These are phyloP conservation scores for Kandelia obovata DNA, from an alignment of 345 rosid genomes.

Conservation along the genomic window DNA sequence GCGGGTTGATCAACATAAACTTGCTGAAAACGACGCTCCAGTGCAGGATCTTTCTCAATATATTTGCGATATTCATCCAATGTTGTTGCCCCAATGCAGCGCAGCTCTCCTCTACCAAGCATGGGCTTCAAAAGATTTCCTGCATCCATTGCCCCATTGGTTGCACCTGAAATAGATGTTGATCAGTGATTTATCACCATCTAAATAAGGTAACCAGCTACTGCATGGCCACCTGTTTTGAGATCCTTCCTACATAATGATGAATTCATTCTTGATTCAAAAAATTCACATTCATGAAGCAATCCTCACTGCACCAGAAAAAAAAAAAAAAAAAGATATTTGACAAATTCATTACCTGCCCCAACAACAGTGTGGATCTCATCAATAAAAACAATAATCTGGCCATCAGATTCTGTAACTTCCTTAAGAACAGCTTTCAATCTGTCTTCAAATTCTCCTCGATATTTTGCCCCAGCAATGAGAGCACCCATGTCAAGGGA, in stretches of 20 bases:
- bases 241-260: not conserved
- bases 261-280: not conserved
- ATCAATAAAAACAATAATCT: slow-evolving; percentile 84
- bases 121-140: slow-evolving; percentile 97
- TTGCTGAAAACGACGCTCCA: slow-evolving; percentile 99
- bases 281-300: not conserved
- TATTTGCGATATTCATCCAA: slow-evolving; percentile 94
- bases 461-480: slow-evolving; percentile 95
- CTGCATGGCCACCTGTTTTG: not conserved
- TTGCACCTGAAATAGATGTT: slow-evolving; percentile 68
- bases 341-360: slow-evolving; percentile 58
- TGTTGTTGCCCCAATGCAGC: slow-evolving; percentile 97
- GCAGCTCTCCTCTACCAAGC: slow-evolving; percentile 97
- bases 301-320: not conserved
- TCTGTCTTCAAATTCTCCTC: slow-evolving; percentile 99
- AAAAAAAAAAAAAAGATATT: not conserved
- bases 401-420: slow-evolving; percentile 96
- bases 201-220: not conserved
- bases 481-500: slow-evolving; percentile 99
- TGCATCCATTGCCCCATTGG: slow-evolving; percentile 99
- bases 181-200: not conserved
- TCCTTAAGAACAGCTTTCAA: slow-evolving; percentile 94
- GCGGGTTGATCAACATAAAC: slow-evolving; percentile 96
- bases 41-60: slow-evolving; percentile 97
- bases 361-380: slow-evolving; percentile 99